Conservation (phyloP, 1,284 basidiomycete species). For the Schizophyllum commune region DNA sequence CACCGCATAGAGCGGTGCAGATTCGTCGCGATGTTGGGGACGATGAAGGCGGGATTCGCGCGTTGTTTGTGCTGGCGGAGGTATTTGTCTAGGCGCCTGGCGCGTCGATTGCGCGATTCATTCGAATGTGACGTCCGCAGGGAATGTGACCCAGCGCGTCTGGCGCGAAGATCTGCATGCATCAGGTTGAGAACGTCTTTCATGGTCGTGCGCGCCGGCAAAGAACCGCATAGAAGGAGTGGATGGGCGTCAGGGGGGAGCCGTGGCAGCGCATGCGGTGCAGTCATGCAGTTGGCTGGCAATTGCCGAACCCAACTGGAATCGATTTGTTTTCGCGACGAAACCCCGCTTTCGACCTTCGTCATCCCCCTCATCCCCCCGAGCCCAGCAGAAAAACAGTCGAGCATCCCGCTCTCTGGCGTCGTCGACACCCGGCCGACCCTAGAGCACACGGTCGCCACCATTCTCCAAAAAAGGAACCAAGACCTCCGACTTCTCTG, state of each 20-base stretch:
- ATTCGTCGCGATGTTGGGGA: neutral
- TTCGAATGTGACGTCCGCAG: neutral
- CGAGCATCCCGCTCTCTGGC: neutral
- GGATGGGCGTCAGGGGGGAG: neutral
- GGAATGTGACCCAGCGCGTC: neutral
- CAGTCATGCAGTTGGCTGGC: neutral
- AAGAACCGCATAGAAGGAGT: neutral
- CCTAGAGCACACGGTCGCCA: conserved; percentile 30
- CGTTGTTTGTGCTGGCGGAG: neutral
- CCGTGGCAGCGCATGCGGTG: neutral
- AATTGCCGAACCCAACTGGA: neutral
- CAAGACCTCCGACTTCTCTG: conserved; percentile 75
- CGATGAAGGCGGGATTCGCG: neutral
- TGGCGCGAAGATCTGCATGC: neutral
- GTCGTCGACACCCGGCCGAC: neutral
- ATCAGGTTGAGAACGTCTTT: neutral
- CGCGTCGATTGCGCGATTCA: neutral
- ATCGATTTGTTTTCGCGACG: neutral
- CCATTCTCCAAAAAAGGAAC: conserved; percentile 70
- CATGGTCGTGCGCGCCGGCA: neutral
- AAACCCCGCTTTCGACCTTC: neutral
- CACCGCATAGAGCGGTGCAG: no score
- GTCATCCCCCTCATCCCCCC: neutral
- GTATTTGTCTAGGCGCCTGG: neutral
- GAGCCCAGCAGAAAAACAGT: neutral